Evolutionary conservation across 176 grass and related monocot species (phyloP).

Genomic region (Echinochloa phyllopogon): DNA sequence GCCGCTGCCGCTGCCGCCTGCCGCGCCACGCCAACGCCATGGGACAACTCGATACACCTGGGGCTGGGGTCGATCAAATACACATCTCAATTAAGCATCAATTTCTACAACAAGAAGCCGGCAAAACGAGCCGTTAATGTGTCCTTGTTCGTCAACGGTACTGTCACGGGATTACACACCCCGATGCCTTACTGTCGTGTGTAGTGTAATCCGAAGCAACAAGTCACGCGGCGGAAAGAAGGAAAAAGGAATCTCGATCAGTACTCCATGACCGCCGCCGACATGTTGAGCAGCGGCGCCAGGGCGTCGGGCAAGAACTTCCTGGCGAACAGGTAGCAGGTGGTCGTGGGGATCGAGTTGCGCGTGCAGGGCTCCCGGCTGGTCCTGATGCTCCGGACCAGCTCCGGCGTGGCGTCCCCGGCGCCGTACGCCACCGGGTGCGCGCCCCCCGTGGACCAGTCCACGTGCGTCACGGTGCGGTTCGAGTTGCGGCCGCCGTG

Average conservation of each 20-base stretch:
- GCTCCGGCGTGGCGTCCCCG: slow-evolving; percentile 42
- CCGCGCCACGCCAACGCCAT: slow-evolving; percentile 13
- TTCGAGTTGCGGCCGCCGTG: slow-evolving; percentile 63
- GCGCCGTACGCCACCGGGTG: slow-evolving; percentile 74
- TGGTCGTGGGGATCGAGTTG: slow-evolving; percentile 43
- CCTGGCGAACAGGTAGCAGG: slow-evolving; percentile 87
- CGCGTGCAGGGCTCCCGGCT: slow-evolving; percentile 59
- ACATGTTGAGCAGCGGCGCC: slow-evolving; percentile 64
- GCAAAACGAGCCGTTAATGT: not conserved
- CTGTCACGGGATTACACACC: not conserved
- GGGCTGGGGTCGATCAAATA: not conserved
- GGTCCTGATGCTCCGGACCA: slow-evolving; percentile 62
- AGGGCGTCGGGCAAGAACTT: slow-evolving; percentile 75
- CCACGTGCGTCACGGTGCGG: slow-evolving; percentile 77
- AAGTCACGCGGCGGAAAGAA: not conserved
- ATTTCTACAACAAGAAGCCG: slow-evolving; percentile 29
- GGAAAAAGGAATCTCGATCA: not conserved
- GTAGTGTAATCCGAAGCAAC: not conserved
- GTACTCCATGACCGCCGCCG: slow-evolving; percentile 66
- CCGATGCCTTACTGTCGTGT: not conserved
- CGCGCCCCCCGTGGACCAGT: slow-evolving; percentile 62
- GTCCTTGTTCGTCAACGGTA: not conserved
- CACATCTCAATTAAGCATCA: not conserved
- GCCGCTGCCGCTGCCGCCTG: not conserved
- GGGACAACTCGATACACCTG: not conserved